Conservation (phyloP, 768 basidiomycete species). For the Tubosaeta sp. region DNA sequence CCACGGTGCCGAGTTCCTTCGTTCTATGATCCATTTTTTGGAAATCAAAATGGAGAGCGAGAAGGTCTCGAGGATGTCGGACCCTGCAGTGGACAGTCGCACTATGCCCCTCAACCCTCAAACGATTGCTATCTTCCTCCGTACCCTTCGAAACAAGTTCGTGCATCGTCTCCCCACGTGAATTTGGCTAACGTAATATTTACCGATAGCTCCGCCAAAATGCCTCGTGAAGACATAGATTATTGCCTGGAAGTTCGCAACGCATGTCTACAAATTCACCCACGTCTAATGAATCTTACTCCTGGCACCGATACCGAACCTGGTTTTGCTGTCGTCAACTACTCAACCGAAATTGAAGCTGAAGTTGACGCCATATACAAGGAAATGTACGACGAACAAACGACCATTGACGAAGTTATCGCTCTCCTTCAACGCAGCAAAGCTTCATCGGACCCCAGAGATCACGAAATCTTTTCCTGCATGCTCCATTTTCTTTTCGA, state of each 20-base stretch:
- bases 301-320: constrained; percentile 87
- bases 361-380: constrained; percentile 97
- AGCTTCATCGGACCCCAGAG: constrained; percentile 72
- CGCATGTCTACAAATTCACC: constrained; percentile 89
- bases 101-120: constrained; percentile 86
- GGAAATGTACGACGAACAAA: constrained; percentile 96
- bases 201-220: constrained; percentile 57
- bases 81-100: constrained; percentile 69
- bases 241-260: constrained; percentile 91
- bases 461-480: constrained; percentile 98
- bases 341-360: constrained; percentile 82
- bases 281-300: constrained; percentile 89
- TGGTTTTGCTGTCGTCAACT: constrained; percentile 84
- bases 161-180: constrained; percentile 24
- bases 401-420: constrained; percentile 93
- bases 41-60: constrained; percentile 93
- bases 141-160: constrained; percentile 80
- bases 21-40: constrained; percentile 82
- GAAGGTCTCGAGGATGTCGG: constrained; percentile 69
- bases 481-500: constrained; percentile 99
- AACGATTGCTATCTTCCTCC: constrained; percentile 89
- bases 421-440: constrained; percentile 82
- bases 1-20: constrained; percentile 83
- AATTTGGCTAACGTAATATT: constrained; percentile 1
- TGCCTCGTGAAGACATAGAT: constrained; percentile 75